These are phyloP conservation scores for Penicillium concentricum DNA, from an alignment of 2,329 filamentous ascomycete genomes.

Conservation along the genomic window DNA sequence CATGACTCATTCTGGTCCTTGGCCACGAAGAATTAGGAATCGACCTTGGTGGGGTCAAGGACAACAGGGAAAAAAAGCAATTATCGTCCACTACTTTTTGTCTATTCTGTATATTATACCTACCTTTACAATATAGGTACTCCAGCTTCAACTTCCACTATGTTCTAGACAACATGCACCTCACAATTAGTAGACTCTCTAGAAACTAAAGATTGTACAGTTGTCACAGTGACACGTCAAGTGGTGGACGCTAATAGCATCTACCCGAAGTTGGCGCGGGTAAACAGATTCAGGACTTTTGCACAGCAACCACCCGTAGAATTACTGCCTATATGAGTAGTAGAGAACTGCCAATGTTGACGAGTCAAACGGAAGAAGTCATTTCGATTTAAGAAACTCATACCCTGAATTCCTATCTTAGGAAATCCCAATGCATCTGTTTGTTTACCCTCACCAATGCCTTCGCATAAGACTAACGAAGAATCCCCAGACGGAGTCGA, in stretches of 20 bases:
- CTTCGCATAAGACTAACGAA: not conserved
- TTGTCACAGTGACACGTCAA: not conserved
- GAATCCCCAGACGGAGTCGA: not conserved
- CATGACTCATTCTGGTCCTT: not conserved
- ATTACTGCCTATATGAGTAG: not conserved
- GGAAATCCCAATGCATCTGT: not conserved
- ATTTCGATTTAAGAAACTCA: not conserved
- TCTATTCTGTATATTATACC: not conserved
- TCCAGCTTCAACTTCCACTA: not conserved
- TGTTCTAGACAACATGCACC: not conserved
- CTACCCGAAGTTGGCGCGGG: slow-evolving; percentile 1
- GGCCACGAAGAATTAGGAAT: too few relatives aligned
- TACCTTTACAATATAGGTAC: not conserved
- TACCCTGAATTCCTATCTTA: not conserved
- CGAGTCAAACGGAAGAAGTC: not conserved
- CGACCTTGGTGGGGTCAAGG: not conserved
- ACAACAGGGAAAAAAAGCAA: too few relatives aligned
- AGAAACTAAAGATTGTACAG: not conserved
- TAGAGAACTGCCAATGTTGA: not conserved
- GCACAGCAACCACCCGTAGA: not conserved
- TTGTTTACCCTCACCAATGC: not conserved
- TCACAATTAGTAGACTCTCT: not conserved
- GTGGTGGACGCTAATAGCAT: not conserved
- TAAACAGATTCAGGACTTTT: not conserved
- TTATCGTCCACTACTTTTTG: not conserved